These are phyloP conservation scores for Russula emetica DNA, from an alignment of 768 basidiomycete species.

Conservation along the genomic window DNA sequence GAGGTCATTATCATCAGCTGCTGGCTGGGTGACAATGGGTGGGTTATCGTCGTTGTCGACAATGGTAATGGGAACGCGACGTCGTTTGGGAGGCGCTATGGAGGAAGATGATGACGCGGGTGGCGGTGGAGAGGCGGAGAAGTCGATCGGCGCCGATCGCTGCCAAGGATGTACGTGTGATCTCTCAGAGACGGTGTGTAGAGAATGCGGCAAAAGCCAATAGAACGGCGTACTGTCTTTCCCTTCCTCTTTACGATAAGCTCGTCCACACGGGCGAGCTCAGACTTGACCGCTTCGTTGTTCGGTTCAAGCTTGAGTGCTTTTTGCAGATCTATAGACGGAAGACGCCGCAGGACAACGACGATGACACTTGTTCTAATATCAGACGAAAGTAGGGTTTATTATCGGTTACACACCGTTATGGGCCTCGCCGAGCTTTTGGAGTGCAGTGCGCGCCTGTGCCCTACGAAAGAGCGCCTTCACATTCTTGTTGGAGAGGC, in stretches of 20 bases:
- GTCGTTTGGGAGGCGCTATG: slow-evolving; percentile 36
- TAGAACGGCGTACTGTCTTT: slow-evolving; percentile 27
- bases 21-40: slow-evolving; percentile 8
- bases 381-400: not conserved
- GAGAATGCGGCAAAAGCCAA: not conserved
- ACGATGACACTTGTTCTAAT: slow-evolving; percentile 11
- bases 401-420: slow-evolving; percentile 44
- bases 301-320: slow-evolving; percentile 59
- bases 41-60: slow-evolving; percentile 38
- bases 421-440: slow-evolving; percentile 53
- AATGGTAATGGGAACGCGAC: slow-evolving; percentile 62
- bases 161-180: slow-evolving; percentile 15
- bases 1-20: not conserved
- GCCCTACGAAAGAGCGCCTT: slow-evolving; percentile 79
- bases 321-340: slow-evolving; percentile 51
- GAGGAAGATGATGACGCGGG: not conserved
- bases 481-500: slow-evolving; percentile 53
- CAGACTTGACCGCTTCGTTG: slow-evolving; percentile 59
- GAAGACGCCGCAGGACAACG: not conserved
- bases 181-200: not conserved
- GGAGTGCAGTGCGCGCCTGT: slow-evolving; percentile 61
- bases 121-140: slow-evolving; percentile 12
- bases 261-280: slow-evolving; percentile 50
- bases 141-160: slow-evolving; percentile 32
- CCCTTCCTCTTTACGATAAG: slow-evolving; percentile 38